These are phyloP conservation scores for Coprinopsis sp. DNA, from an alignment of 768 basidiomycete genomes.

Conservation along the genomic window DNA sequence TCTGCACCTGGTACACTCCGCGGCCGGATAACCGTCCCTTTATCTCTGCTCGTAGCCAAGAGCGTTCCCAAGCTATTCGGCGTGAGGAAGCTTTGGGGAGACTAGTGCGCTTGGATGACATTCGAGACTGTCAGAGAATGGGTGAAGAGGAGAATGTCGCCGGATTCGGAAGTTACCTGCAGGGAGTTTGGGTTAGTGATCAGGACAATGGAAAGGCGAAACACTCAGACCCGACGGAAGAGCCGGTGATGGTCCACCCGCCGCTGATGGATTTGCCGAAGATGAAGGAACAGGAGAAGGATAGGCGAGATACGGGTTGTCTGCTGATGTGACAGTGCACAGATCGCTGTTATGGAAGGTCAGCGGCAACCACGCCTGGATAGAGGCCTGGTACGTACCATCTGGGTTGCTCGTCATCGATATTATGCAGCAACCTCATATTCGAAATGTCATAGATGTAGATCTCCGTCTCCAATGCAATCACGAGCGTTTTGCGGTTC, in stretches of 20 bases:
- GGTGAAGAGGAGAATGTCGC: slow-evolving; percentile 94
- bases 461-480: slow-evolving; percentile 95
- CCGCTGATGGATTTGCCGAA: slow-evolving; percentile 56
- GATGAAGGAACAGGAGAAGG: slow-evolving; percentile 92
- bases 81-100: slow-evolving; percentile 82
- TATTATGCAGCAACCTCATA: slow-evolving; percentile 95
- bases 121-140: slow-evolving; percentile 88
- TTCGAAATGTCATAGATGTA: slow-evolving; percentile 99
- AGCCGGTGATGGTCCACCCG: not conserved
- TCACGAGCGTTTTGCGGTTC: slow-evolving; percentile 93
- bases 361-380: not conserved
- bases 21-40: slow-evolving; percentile 95
- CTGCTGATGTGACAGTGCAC: slow-evolving; percentile 89
- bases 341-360: slow-evolving; percentile 62
- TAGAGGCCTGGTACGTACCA: slow-evolving; percentile 43
- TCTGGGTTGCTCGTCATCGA: slow-evolving; percentile 95
- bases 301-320: slow-evolving; percentile 92
- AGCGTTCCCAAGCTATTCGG: slow-evolving; percentile 85
- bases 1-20: slow-evolving; percentile 89
- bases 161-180: slow-evolving; percentile 56
- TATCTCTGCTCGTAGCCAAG: slow-evolving; percentile 89
- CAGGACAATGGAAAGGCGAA: slow-evolving; percentile 24
- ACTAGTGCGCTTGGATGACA: slow-evolving; percentile 95
- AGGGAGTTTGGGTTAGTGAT: too few species aligned
- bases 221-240: slow-evolving; percentile 15